Evolutionary conservation across 352 stramenopile genomes (phyloP).

Genomic region (Pythium aristosporum): DNA sequence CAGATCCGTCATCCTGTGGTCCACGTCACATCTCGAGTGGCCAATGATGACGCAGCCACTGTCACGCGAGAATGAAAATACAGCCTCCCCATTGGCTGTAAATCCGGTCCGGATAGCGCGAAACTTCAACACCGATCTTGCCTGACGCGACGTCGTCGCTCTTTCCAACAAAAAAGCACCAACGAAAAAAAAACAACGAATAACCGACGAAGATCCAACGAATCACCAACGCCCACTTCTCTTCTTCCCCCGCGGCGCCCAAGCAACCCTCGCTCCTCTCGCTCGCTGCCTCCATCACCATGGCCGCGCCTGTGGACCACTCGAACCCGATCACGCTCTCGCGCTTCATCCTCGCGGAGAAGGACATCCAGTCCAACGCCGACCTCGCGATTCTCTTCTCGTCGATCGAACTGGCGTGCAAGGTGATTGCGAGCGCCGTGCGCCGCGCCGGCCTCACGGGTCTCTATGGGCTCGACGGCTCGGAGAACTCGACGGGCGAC

Average conservation of each 20-base stretch:
- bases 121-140: constrained; percentile 18
- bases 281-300: constrained; percentile 20
- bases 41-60: constrained; percentile 10
- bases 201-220: background rate
- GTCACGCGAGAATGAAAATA: constrained; percentile 1
- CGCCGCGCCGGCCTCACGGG: constrained; percentile 90
- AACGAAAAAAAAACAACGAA: background rate
- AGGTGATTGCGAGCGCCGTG: constrained; percentile 96
- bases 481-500: constrained; percentile 96
- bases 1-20: background rate
- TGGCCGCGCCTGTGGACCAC: constrained; percentile 61
- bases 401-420: constrained; percentile 95
- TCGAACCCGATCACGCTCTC: constrained; percentile 92
- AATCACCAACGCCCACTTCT: background rate
- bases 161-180: background rate
- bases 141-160: background rate
- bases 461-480: constrained; percentile 95
- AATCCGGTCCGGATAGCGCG: background rate
- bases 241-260: background rate
- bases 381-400: constrained; percentile 96
- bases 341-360: constrained; percentile 92
- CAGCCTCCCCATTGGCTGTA: constrained; percentile 4
- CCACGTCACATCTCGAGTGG: background rate
- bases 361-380: constrained; percentile 91
- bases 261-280: background rate